A percentile compares a stretch with the other conserved stretches of the same genome.
Conservation (phyloP, 129 eudicot genomes). For the Flaveria ramosissima region DNA sequence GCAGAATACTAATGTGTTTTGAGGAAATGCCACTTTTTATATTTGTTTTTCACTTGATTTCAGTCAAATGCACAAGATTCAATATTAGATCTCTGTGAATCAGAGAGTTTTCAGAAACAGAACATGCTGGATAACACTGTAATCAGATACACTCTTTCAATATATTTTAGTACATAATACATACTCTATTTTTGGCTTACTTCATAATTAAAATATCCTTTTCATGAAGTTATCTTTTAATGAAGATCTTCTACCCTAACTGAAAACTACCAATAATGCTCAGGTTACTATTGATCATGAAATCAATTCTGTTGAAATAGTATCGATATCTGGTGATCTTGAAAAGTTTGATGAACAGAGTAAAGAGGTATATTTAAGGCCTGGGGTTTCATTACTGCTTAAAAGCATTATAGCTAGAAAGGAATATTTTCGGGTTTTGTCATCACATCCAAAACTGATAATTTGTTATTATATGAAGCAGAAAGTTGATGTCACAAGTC, state of each 20-base stretch:
- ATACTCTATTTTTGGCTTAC: conserved; percentile 1
- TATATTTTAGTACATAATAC: not conserved
- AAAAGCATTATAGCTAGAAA: not conserved
- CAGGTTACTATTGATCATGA: conserved; percentile 34
- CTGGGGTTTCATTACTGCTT: not conserved
- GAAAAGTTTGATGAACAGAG: conserved; percentile 33
- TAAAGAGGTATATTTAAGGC: conserved; percentile 30
- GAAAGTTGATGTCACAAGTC: not conserved
- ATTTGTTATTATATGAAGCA: conserved; percentile 7
- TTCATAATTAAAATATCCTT: not conserved
- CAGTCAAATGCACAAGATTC: conserved; percentile 18
- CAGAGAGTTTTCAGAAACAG: conserved; percentile 16
- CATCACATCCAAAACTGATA: not conserved
- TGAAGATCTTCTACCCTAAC: not conserved
- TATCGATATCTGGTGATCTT: conserved; percentile 16
- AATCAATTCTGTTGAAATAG: conserved; percentile 19
- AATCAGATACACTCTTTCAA: not conserved
- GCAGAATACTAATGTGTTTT: conserved; percentile 10
- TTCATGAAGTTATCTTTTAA: not conserved
- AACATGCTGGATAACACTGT: conserved; percentile 22
- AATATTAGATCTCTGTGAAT: conserved; percentile 12
- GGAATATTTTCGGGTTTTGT: not conserved
- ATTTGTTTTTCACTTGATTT: conserved; percentile 4
- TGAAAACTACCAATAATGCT: not conserved
- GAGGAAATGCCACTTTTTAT: not conserved